A percentile compares a stretch with the other conserved stretches of the same genome.
Evolutionary conservation across 2,329 filamentous ascomycete genomes (phyloP).

Genomic region (Arthrocladium fulminans): DNA sequence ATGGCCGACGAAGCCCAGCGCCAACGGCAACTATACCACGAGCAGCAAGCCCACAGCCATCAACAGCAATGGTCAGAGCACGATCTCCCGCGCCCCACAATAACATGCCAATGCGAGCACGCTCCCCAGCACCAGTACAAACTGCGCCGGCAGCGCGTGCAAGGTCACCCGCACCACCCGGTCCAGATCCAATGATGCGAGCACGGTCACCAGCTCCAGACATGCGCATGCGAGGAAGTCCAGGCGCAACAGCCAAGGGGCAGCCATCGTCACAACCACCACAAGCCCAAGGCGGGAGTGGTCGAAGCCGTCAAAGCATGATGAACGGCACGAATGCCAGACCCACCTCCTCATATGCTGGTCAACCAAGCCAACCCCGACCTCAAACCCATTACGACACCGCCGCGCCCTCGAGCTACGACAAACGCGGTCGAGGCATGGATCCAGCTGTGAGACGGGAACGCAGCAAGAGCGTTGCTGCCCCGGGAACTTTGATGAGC

Average conservation of each 20-base stretch:
- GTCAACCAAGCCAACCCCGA: too few species aligned
- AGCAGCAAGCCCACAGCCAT: conserved; percentile 20
- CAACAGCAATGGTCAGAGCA: conserved; percentile 29
- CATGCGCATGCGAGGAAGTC: conserved; percentile 15
- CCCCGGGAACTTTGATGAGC: conserved; percentile 39
- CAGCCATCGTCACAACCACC: conserved; percentile 54
- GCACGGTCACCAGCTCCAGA: conserved; percentile 9
- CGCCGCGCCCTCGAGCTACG: conserved; percentile 7
- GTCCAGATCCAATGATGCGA: conserved; percentile 7
- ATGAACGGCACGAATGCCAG: conserved; percentile 33
- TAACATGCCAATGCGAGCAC: conserved; percentile 69
- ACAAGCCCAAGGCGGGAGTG: conserved; percentile 25
- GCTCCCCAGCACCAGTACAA: conserved; percentile 36
- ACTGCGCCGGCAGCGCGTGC: neutral
- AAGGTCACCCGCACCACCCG: conserved; percentile 8
- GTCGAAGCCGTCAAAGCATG: conserved; percentile 47
- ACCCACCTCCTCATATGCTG: conserved; percentile 44
- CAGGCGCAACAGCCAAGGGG: neutral
- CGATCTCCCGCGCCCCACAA: conserved; percentile 68
- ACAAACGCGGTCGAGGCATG: conserved; percentile 35
- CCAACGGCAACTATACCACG: conserved; percentile 17
- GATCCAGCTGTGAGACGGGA: conserved; percentile 37
- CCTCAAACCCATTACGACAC: conserved; percentile 18
- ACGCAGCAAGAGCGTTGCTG: conserved; percentile 80
- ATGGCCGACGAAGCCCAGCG: conserved; percentile 19